These are phyloP conservation scores for Omphalotus guepiniiformis DNA, from an alignment of 768 basidiomycete species.

Conservation along the genomic window DNA sequence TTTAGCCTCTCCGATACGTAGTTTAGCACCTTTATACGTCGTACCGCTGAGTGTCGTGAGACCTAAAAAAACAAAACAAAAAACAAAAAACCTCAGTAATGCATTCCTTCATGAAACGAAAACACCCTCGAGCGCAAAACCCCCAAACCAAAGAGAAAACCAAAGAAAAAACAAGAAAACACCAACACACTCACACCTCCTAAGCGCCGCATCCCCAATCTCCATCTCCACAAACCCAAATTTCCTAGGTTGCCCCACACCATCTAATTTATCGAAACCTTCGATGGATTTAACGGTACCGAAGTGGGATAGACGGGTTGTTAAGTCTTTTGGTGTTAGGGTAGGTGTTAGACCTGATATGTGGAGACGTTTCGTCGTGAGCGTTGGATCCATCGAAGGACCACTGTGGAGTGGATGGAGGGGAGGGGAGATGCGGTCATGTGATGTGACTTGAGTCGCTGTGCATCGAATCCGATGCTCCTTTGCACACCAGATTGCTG, in stretches of 20 bases:
- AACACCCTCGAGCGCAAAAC: too few relatives aligned
- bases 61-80: too few relatives aligned
- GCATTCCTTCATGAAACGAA: too few relatives aligned
- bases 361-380: constrained; percentile 59
- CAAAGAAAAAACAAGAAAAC: too few relatives aligned
- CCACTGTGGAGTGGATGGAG: background rate
- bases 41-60: constrained; percentile 74
- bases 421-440: background rate
- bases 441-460: too few relatives aligned
- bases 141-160: too few relatives aligned
- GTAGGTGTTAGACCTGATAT: constrained; percentile 73
- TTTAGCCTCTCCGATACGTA: constrained; percentile 81
- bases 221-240: constrained; percentile 76
- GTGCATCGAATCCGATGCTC: too few relatives aligned
- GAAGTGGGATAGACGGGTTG: constrained; percentile 55
- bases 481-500: too few relatives aligned
- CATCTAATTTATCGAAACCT: constrained; percentile 63
- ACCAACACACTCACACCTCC: constrained; percentile 68
- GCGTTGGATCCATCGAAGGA: background rate
- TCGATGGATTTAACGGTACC: constrained; percentile 67
- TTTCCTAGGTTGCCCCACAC: constrained; percentile 59
- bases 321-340: constrained; percentile 54
- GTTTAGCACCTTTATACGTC: constrained; percentile 84
- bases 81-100: too few relatives aligned
- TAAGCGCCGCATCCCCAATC: constrained; percentile 51